These are phyloP conservation scores for Leishmania guyanensis DNA, from an alignment of 208 protist genomes.

Conservation along the genomic window DNA sequence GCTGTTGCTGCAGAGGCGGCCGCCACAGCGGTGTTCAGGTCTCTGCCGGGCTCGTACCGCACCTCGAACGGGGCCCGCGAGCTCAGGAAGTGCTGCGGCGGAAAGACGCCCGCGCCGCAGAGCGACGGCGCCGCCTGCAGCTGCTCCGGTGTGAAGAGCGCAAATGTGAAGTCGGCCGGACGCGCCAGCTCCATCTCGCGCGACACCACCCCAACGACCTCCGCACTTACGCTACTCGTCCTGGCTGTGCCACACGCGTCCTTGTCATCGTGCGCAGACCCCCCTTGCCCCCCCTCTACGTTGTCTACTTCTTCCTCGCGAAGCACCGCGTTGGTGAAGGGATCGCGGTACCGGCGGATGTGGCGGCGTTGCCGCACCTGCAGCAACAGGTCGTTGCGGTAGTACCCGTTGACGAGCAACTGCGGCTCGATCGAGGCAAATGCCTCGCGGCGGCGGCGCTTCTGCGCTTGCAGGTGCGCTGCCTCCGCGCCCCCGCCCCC, in stretches of 20 bases:
- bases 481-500: not conserved
- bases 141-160: conserved; percentile 45
- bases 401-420: conserved; percentile 66
- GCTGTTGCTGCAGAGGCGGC: not conserved
- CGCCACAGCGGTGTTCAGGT: conserved; percentile 43
- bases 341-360: conserved; percentile 54
- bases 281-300: not conserved
- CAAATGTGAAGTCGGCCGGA: conserved; percentile 80
- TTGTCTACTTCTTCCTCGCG: conserved; percentile 34
- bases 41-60: conserved; percentile 49
- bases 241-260: not conserved
- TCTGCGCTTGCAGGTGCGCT: not conserved
- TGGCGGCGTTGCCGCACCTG: conserved; percentile 46
- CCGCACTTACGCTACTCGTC: conserved; percentile 17
- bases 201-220: conserved; percentile 80
- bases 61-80: conserved; percentile 50
- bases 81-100: conserved; percentile 58
- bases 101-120: conserved; percentile 63
- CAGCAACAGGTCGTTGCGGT: conserved; percentile 77
- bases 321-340: conserved; percentile 51
- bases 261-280: not conserved
- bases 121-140: conserved; percentile 31
- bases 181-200: conserved; percentile 64
- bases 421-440: conserved; percentile 79
- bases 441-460: conserved; percentile 44